A percentile compares a stretch with the other conserved stretches of the same genome.
These are phyloP conservation scores for Monosporascus sp. DNA, from an alignment of 2,329 filamentous ascomycete species.

Conservation along the genomic window DNA sequence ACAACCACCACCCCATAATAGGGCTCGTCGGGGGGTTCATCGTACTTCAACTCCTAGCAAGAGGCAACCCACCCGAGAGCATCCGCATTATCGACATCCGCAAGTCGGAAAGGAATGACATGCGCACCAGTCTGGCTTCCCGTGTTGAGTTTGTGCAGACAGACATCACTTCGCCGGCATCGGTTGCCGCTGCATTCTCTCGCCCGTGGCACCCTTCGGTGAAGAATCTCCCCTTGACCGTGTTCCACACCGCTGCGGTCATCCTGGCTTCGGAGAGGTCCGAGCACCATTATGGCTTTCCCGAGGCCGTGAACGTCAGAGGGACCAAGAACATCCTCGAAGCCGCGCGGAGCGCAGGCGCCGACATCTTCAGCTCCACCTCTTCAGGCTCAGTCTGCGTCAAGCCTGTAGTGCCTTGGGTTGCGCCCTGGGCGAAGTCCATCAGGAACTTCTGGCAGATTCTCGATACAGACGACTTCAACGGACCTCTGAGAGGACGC, in stretches of 20 bases:
- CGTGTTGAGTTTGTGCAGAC: conserved; percentile 39
- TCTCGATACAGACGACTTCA: conserved; percentile 39
- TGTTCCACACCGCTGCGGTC: conserved; percentile 52
- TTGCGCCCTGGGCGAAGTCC: conserved; percentile 36
- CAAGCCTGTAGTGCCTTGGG: conserved; percentile 15
- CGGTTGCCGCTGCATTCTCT: conserved; percentile 40
- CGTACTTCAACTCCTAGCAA: conserved; percentile 46
- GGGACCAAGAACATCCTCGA: conserved; percentile 45
- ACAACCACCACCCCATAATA: conserved; percentile 14
- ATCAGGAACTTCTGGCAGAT: conserved; percentile 40
- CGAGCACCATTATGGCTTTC: conserved; percentile 37
- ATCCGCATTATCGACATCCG: conserved; percentile 51
- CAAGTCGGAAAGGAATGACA: conserved; percentile 36
- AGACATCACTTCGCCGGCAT: conserved; percentile 43
- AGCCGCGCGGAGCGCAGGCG: conserved; percentile 39
- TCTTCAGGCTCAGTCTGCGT: conserved; percentile 45
- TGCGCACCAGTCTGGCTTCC: conserved; percentile 29
- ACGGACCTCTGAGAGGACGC: conserved; percentile 32
- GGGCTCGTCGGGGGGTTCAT: conserved; percentile 52
- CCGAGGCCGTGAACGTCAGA: conserved; percentile 43
- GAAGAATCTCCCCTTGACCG: conserved; percentile 43
- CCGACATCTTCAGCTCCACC: conserved; percentile 47
- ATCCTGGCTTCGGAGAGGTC: conserved; percentile 47
- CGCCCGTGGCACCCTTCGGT: conserved; percentile 39
- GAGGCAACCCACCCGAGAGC: conserved; percentile 43